Evolutionary conservation across 345 rosid genomes (phyloP).

Genomic region (Anastatica hierochuntica): DNA sequence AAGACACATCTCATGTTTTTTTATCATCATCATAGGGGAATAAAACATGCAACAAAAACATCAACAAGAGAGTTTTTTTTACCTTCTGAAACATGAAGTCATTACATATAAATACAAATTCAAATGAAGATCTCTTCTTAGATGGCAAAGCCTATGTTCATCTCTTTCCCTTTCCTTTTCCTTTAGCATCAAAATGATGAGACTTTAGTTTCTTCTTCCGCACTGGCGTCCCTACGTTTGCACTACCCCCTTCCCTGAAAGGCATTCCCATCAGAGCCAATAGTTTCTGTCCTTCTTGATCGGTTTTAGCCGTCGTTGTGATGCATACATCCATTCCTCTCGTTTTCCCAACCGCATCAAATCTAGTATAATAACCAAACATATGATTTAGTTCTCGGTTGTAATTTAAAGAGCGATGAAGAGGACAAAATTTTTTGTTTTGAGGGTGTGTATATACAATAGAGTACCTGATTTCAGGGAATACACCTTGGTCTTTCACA

Average conservation of each 20-base stretch:
- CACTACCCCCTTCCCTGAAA: constrained; percentile 57
- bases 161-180: constrained; percentile 45
- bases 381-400: not conserved
- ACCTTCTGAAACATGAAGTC: too few relatives aligned
- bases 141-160: too few relatives aligned
- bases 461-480: constrained; percentile 56
- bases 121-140: too few relatives aligned
- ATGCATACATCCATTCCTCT: constrained; percentile 96
- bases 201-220: constrained; percentile 79
- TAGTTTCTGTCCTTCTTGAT: constrained; percentile 68
- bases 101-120: too few relatives aligned
- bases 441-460: too few relatives aligned
- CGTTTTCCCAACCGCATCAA: constrained; percentile 54
- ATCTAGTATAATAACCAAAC: constrained; percentile 13
- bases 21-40: too few relatives aligned
- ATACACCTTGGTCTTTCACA: constrained; percentile 69
- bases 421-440: too few relatives aligned
- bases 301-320: constrained; percentile 64
- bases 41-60: too few relatives aligned
- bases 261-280: constrained; percentile 97
- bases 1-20: too few relatives aligned
- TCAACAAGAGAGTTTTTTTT: too few relatives aligned
- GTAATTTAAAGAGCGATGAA: not conserved
- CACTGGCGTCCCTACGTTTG: not conserved
- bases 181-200: constrained; percentile 68